Conservation (phyloP, 1,284 basidiomycete species). For the Trametes polyzona region DNA sequence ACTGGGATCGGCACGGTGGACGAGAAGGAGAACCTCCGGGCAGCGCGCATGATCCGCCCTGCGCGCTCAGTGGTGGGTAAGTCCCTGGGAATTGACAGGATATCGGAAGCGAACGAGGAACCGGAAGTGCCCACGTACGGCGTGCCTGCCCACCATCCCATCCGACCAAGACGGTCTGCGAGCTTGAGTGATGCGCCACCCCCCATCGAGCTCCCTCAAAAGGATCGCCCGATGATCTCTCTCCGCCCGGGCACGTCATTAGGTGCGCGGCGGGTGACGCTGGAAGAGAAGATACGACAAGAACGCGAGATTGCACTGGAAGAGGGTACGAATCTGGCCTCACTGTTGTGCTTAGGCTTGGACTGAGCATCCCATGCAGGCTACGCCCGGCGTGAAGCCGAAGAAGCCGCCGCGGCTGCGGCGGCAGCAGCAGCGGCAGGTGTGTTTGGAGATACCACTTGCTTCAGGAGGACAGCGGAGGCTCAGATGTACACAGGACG, state of each 20-base stretch:
- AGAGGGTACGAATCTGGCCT: slow-evolving; percentile 39
- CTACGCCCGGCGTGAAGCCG: slow-evolving; percentile 39
- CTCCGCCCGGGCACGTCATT: slow-evolving; percentile 58
- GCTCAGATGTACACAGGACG: slow-evolving; percentile 13
- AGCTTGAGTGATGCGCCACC: slow-evolving; percentile 57
- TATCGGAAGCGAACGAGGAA: slow-evolving; percentile 22
- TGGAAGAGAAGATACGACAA: slow-evolving; percentile 56
- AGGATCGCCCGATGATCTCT: slow-evolving; percentile 25
- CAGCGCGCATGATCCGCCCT: slow-evolving; percentile 17
- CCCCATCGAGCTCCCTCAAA: slow-evolving; percentile 38
- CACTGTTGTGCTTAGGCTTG: slow-evolving; percentile 1
- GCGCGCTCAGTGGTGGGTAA: slow-evolving; percentile 17
- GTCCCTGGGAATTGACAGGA: slow-evolving; percentile 23
- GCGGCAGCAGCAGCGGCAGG: slow-evolving; percentile 19
- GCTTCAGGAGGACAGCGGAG: slow-evolving; percentile 16
- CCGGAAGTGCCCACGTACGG: slow-evolving; percentile 9
- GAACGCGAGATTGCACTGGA: slow-evolving; percentile 45
- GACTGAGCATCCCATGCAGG: slow-evolving; percentile 24
- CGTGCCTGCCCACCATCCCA: slow-evolving; percentile 18
- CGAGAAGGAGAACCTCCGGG: slow-evolving; percentile 43
- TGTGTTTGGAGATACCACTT: slow-evolving; percentile 11
- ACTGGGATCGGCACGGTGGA: slow-evolving; percentile 17
- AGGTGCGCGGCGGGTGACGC: slow-evolving; percentile 52
- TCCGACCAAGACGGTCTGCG: slow-evolving; percentile 65
- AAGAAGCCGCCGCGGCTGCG: slow-evolving; percentile 33